Conservation (phyloP, 805 yeast species). For the Cyberlindnera suaveolens region DNA sequence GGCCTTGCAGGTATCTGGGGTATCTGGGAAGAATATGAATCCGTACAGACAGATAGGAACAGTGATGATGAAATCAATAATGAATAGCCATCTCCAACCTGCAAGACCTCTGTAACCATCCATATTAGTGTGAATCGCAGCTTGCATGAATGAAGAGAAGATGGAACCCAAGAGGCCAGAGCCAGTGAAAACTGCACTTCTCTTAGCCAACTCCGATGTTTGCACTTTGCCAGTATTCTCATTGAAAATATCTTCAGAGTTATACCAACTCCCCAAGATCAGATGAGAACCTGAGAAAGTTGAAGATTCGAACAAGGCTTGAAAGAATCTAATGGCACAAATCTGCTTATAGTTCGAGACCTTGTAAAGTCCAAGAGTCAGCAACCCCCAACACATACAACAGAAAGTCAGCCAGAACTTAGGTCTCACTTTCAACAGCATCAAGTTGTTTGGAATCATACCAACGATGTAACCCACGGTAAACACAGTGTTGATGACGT, state of each 20-base stretch:
- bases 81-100: slow-evolving; percentile 68
- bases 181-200: slow-evolving; percentile 49
- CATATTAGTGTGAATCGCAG: slow-evolving; percentile 43
- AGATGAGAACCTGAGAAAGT: slow-evolving; percentile 51
- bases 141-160: slow-evolving; percentile 52
- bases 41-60: slow-evolving; percentile 54
- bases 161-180: slow-evolving; percentile 50
- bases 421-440: slow-evolving; percentile 47
- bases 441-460: slow-evolving; percentile 55
- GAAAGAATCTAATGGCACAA: slow-evolving; percentile 53
- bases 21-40: slow-evolving; percentile 52
- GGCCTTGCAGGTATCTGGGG: slow-evolving; percentile 40
- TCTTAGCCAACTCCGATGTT: slow-evolving; percentile 39
- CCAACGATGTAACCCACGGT: slow-evolving; percentile 57
- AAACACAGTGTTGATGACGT: slow-evolving; percentile 48
- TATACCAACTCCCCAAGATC: slow-evolving; percentile 49
- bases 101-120: slow-evolving; percentile 34
- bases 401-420: slow-evolving; percentile 50
- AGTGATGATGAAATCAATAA: slow-evolving; percentile 54
- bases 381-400: slow-evolving; percentile 49
- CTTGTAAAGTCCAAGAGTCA: slow-evolving; percentile 46
- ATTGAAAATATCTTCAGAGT: slow-evolving; percentile 26
- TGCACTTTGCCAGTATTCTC: slow-evolving; percentile 16
- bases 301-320: slow-evolving; percentile 54
- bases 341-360: slow-evolving; percentile 42